phyloP scores from a whole-genome alignment of 768 basidiomycete genomes.

The Hypholoma fasciculare region DNA sequence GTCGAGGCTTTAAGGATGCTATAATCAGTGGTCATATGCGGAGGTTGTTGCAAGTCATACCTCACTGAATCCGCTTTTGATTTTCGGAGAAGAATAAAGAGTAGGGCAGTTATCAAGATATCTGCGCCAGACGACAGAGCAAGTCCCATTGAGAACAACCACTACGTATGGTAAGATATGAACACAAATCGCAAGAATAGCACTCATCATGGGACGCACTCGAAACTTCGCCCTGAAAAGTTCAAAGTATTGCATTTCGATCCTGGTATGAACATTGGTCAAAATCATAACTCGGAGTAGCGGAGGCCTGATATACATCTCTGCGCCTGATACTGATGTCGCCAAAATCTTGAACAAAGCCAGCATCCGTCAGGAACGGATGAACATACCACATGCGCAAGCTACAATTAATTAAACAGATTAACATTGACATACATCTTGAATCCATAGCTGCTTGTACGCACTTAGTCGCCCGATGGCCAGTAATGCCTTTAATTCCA shows the following conservation, averaged over 20 bases:
- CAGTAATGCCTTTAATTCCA: not conserved
- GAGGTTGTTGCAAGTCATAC: conserved; percentile 20
- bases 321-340: conserved; percentile 14
- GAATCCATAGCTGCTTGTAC: not conserved
- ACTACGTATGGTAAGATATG: conserved; percentile 31
- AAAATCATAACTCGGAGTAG: not conserved
- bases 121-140: conserved; percentile 48
- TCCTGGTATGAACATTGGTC: conserved; percentile 15
- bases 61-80: conserved; percentile 35
- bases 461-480: conserved; percentile 1
- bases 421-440: not conserved
- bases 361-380: not conserved
- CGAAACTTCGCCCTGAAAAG: conserved; percentile 13
- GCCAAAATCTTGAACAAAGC: not conserved
- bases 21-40: conserved; percentile 10
- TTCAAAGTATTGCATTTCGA: conserved; percentile 14
- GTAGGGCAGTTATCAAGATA: conserved; percentile 41
- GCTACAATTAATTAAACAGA: conserved; percentile 12
- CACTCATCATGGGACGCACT: conserved; percentile 8
- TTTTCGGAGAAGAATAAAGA: conserved; percentile 40
- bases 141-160: conserved; percentile 55
- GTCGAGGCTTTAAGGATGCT: conserved; percentile 35
- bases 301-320: conserved; percentile 9
- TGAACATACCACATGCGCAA: conserved; percentile 25
- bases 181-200: not conserved